Evolutionary conservation across 164 flowering plant species (phyloP), one percentile per base, ranked within the genome.

Genomic region (Piper longum): DNA sequence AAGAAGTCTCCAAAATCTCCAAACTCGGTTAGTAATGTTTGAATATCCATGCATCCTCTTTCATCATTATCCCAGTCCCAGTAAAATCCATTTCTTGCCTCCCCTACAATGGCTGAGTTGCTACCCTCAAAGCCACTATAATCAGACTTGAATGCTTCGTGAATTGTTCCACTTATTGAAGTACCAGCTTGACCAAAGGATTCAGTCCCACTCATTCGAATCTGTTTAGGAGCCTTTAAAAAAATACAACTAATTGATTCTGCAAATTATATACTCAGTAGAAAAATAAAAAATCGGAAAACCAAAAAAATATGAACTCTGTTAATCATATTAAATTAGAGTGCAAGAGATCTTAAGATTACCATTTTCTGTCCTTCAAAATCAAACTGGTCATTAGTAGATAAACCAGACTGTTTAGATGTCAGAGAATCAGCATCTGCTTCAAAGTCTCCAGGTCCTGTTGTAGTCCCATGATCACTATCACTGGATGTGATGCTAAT

Each of bases 1-100:
- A 95, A 95, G 66, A 95, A 87, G 77, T 88, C 97, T 44, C 95
- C 91, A 77, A 95, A 91, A 71, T 87, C 99, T 61, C 99, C 99
- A 76, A 87, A 95, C 75, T 95, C 97, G 16, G 95, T 80, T 4
- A 88, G 85, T 67, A 95, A 90, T 69, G 86, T 77, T 72, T 88
- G 86, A 57, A 95, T 88, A 72, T 88, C 96, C 79, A 86, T 75
- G 62, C 56, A 66, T 63, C 19, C 91, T 69, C 79, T 78, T 43
- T 86, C 89, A 60, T 84, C 91, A 70, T 81, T 87, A 70, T 83
- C 95, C 95, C 90, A 88, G 69, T 83, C 96, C 95, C 86, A 92
- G 40, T 67, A 77, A 69, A 83, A 75, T 54, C 77, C 86, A 66
- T 76, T 62, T 43, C 66, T 85, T 68, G 72, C 78, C 66, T 68